Conservation (phyloP, 441 rosid genomes). For the Gossypium trilobum region DNA sequence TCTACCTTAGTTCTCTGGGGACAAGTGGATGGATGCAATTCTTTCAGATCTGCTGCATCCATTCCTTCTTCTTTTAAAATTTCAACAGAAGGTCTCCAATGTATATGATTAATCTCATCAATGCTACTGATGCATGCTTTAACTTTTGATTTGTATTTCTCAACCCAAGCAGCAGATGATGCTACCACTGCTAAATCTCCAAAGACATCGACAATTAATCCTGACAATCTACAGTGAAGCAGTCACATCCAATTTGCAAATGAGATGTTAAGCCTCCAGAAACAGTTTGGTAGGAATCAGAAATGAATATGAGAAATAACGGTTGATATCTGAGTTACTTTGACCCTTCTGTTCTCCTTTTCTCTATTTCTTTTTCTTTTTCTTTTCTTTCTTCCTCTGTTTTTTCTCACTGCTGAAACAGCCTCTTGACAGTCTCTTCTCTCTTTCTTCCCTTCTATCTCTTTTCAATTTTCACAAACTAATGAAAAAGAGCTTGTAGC, state of each 20-base stretch:
- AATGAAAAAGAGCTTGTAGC: too few relatives aligned
- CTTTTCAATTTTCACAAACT: too few relatives aligned
- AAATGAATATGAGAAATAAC: not conserved
- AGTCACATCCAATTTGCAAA: slow-evolving; percentile 9
- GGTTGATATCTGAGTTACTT: not conserved
- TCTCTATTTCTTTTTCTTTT: too few relatives aligned
- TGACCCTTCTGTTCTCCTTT: not conserved
- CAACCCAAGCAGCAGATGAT: slow-evolving; percentile 94
- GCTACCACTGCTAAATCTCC: slow-evolving; percentile 84
- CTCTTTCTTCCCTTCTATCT: too few relatives aligned
- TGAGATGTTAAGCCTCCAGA: not conserved
- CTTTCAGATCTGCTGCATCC: slow-evolving; percentile 38
- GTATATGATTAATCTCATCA: slow-evolving; percentile 48
- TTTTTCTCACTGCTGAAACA: too few relatives aligned
- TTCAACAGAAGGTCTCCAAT: slow-evolving; percentile 80
- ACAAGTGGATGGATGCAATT: slow-evolving; percentile 33
- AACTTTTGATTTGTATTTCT: slow-evolving; percentile 56
- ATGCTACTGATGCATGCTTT: slow-evolving; percentile 47
- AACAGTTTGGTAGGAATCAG: slow-evolving; percentile 4
- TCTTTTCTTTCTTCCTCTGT: too few relatives aligned
- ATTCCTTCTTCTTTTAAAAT: slow-evolving; percentile 82
- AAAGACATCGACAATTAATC: slow-evolving; percentile 70
- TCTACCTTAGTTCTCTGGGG: slow-evolving; percentile 59
- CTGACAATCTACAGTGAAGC: slow-evolving; percentile 54
- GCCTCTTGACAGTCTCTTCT: too few relatives aligned